A percentile compares a stretch with the other conserved stretches of the same genome.
Evolutionary conservation across 139 green algal species (phyloP).

Genomic region (Protoeuglena noctilucae): DNA sequence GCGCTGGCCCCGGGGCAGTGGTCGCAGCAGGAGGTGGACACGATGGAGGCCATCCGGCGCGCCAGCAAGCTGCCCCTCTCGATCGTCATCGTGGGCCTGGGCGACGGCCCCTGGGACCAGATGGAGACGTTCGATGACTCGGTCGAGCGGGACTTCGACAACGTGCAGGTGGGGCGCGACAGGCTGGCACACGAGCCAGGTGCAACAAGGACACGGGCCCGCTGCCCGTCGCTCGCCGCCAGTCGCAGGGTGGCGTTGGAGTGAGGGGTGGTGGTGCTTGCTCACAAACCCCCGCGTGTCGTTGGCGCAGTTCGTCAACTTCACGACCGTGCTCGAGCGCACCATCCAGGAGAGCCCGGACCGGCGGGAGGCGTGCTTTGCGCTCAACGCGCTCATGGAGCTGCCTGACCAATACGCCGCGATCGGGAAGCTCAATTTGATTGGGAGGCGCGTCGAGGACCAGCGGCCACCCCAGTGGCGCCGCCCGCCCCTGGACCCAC

Average conservation of each 20-base stretch:
- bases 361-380: conserved; percentile 31
- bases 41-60: conserved; percentile 1
- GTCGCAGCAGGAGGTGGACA: conserved; percentile 7
- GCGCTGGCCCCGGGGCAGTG: conserved; percentile 3
- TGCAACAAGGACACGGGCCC: neutral
- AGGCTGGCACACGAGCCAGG: conserved; percentile 3
- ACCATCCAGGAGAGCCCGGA: neutral
- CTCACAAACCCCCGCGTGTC: conserved; percentile 22
- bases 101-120: conserved; percentile 53
- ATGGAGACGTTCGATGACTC: conserved; percentile 61
- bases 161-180: conserved; percentile 30
- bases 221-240: neutral
- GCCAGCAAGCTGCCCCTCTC: conserved; percentile 36
- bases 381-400: conserved; percentile 52
- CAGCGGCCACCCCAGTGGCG: too few relatives aligned
- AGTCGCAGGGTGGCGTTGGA: neutral
- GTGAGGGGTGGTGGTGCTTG: neutral
- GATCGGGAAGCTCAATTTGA: too few relatives aligned
- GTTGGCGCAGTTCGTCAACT: conserved; percentile 57
- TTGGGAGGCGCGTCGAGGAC: too few relatives aligned
- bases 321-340: conserved; percentile 10
- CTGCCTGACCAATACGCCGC: conserved; percentile 58
- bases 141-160: conserved; percentile 41
- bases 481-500: too few relatives aligned
- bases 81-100: conserved; percentile 60